A percentile compares a stretch with the other conserved stretches of the same genome.
Conservation (phyloP, 208 protist genomes). For the Polymyxa betae region DNA sequence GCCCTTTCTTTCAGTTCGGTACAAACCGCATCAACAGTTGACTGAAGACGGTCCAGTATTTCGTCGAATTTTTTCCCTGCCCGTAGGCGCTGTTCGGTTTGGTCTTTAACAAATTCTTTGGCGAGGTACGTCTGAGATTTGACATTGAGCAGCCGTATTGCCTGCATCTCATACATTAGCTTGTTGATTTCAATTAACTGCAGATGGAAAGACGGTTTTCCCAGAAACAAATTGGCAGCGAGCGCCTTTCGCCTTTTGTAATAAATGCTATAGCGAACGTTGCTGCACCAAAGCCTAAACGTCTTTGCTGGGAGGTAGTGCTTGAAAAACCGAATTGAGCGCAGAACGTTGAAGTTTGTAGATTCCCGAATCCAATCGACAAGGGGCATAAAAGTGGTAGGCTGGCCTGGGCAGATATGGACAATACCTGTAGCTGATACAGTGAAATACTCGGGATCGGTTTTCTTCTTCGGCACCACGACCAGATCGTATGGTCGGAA, state of each 20-base stretch:
- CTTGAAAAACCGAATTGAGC: conserved; percentile 65
- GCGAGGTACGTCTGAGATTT: background rate
- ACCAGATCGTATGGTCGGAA: conserved; percentile 88
- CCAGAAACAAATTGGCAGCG: conserved; percentile 57
- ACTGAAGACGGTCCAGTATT: conserved; percentile 65
- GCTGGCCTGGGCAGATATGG: conserved; percentile 81
- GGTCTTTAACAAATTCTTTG: conserved; percentile 57
- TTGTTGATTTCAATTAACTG: conserved; percentile 60
- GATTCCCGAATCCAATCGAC: conserved; percentile 59
- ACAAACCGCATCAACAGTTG: conserved; percentile 62
- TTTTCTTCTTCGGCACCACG: conserved; percentile 78
- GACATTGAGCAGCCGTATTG: background rate
- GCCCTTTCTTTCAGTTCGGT: conserved; percentile 60
- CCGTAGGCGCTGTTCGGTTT: background rate
- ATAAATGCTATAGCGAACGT: conserved; percentile 63
- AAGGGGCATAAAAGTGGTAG: conserved; percentile 74
- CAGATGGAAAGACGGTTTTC: conserved; percentile 59
- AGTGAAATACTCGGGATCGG: conserved; percentile 86
- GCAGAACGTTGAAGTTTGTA: conserved; percentile 64
- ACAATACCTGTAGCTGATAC: conserved; percentile 88
- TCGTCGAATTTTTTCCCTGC: conserved; percentile 61
- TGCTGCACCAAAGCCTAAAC: conserved; percentile 61
- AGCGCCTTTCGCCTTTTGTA: conserved; percentile 56
- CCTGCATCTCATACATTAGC: conserved; percentile 61
- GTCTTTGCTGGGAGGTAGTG: conserved; percentile 61